Base-by-base conservation (phyloP, 2,329 filamentous ascomycete species). In the Ciborinia camelliae region DNA sequence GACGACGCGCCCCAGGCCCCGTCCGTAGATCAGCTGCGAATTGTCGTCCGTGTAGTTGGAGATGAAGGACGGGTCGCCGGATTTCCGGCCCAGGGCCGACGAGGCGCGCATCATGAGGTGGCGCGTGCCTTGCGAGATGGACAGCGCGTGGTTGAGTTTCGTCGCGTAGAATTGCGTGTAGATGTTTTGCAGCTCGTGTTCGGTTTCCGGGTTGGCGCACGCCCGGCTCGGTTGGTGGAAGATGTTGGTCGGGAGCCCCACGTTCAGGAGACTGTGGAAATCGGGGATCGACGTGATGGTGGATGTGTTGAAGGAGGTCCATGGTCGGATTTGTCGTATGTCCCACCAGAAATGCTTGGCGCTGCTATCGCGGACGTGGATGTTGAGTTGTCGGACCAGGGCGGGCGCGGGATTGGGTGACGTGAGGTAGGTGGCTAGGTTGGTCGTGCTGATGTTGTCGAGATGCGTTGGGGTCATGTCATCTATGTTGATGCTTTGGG, bases 301-400 rank as follows among this genome's bases (percentile, higher is more conserved):
- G 62, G 82, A 77, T 14, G 90, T 80, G 69, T 86, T 91, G 83
- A 97, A 97, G 71, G 86, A 84, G 60, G 84, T 84, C 94, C 94
- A 97, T 67, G 87, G 84, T 68, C 91, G 87, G 70, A 97, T 82
- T 75, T 96, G 94, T 71, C 94, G 90, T 65, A 96, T 84, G 73
- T 98, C 94, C 90, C 92, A 97, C 94, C 94, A 98, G 77, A 94
- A 97, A 79, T 96, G 88, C 76, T 89, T 91, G 72, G 84, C 89
- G 77, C 82, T 84, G 73, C 82, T 87, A 75, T 86, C 90, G 68
- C 81, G 85, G 73, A 82, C 81, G 69, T 79, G 87, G 74, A 89
- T 88, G 66, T 89, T 90, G 70, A 94, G 85, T 70, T 89, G 90
- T 73, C 89, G 89, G 45, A 96, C 91, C 41, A 97, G 81, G 48